Conservation (phyloP, 331 rosid species). For the Quercus tomentella region DNA sequence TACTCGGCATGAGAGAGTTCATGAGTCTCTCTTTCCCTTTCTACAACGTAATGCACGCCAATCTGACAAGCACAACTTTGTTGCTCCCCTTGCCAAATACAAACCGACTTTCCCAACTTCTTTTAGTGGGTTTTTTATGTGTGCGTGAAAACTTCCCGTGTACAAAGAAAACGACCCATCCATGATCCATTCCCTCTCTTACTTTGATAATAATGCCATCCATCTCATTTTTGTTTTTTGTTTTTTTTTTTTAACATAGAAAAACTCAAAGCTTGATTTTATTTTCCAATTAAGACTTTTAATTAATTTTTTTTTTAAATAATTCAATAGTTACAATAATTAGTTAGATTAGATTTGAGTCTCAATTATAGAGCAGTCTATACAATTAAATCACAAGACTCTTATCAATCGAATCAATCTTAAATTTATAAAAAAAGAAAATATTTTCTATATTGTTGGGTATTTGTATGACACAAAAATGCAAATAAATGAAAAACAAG, state of each 20-base stretch:
- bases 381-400: no score
- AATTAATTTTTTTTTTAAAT: no score
- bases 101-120: conserved; percentile 17
- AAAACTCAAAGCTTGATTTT: background rate
- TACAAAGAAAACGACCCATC: conserved; percentile 36
- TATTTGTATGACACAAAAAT: no score
- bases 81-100: conserved; percentile 31
- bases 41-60: conserved; percentile 46
- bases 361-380: no score
- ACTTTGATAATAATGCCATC: conserved; percentile 13
- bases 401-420: no score
- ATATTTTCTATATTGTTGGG: no score
- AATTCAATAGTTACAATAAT: no score
- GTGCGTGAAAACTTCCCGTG: background rate
- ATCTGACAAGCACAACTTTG: conserved; percentile 55
- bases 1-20: background rate
- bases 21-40: background rate
- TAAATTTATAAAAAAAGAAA: no score
- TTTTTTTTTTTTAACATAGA: background rate
- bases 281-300: no score
- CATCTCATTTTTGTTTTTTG: background rate
- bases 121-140: background rate
- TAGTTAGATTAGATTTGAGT: no score
- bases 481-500: no score
- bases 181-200: conserved; percentile 4